These are phyloP conservation scores for Vickermania spadyakhi DNA, from an alignment of 208 protist species.

Conservation along the genomic window DNA sequence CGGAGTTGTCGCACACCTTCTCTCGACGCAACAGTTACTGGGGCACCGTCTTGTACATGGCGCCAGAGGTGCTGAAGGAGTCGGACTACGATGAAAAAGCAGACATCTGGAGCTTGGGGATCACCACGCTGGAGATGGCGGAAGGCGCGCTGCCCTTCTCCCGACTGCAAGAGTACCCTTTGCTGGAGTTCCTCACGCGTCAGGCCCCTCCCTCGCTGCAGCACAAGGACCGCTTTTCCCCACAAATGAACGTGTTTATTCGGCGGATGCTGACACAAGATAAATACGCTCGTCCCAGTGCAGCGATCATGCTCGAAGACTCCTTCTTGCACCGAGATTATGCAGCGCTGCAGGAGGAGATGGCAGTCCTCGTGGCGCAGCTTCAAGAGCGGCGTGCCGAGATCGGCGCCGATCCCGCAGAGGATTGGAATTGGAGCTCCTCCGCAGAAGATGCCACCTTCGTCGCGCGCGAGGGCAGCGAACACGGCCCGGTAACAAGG, in stretches of 20 bases:
- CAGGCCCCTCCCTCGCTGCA: conserved; percentile 67
- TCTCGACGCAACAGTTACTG: conserved; percentile 87
- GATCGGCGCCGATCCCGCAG: conserved; percentile 28
- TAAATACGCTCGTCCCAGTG: conserved; percentile 53
- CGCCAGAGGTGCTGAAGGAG: conserved; percentile 86
- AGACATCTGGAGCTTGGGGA: conserved; percentile 95
- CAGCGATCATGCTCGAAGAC: conserved; percentile 67
- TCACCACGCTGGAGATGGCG: conserved; percentile 95
- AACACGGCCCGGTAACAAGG: neutral
- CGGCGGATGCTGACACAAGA: conserved; percentile 74
- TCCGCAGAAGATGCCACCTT: conserved; percentile 10
- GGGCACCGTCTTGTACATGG: conserved; percentile 91
- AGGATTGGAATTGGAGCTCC: conserved; percentile 16
- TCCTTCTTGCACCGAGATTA: conserved; percentile 56
- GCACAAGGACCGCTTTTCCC: conserved; percentile 80
- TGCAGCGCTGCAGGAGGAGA: conserved; percentile 47
- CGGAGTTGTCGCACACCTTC: conserved; percentile 69
- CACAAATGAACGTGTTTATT: conserved; percentile 77
- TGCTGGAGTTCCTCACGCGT: conserved; percentile 66
- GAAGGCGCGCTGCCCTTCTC: conserved; percentile 88
- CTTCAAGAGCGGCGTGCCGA: conserved; percentile 29
- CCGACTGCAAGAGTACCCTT: conserved; percentile 77
- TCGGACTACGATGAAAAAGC: conserved; percentile 88
- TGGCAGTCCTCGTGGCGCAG: conserved; percentile 48
- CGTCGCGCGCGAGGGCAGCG: neutral